phyloP scores from a whole-genome alignment of 2,329 filamentous ascomycete species.

The Dactylellina sp. region DNA sequence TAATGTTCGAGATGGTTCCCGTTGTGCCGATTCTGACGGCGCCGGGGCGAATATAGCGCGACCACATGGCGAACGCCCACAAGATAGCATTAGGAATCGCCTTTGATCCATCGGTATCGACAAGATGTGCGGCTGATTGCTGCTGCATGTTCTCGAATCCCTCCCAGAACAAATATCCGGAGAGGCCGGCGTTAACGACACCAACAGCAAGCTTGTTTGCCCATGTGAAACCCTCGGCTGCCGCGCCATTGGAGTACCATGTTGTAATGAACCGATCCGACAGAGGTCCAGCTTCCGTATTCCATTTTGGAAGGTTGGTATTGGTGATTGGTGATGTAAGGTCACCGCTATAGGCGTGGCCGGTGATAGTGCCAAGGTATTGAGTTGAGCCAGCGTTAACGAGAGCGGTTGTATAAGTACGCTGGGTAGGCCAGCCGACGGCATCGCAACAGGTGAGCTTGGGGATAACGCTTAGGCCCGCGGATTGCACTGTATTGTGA shows the following conservation, averaged over 20 bases:
- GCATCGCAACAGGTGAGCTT: slow-evolving; percentile 66
- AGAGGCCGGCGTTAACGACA: slow-evolving; percentile 67
- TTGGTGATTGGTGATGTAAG: slow-evolving; percentile 63
- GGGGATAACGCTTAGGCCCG: slow-evolving; percentile 62
- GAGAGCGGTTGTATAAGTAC: slow-evolving; percentile 63
- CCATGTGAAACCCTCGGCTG: slow-evolving; percentile 70
- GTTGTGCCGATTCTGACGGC: slow-evolving; percentile 63
- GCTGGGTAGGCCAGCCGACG: slow-evolving; percentile 65
- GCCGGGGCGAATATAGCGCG: slow-evolving; percentile 64
- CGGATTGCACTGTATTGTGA: slow-evolving; percentile 63
- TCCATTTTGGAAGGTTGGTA: slow-evolving; percentile 67
- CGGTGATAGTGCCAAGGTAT: slow-evolving; percentile 64
- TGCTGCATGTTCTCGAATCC: slow-evolving; percentile 64
- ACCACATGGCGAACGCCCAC: slow-evolving; percentile 65
- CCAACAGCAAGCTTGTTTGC: slow-evolving; percentile 69
- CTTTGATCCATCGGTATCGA: slow-evolving; percentile 60
- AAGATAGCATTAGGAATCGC: slow-evolving; percentile 63
- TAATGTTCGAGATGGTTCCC: slow-evolving; percentile 56
- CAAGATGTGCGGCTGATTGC: slow-evolving; percentile 61
- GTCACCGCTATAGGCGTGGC: slow-evolving; percentile 65
- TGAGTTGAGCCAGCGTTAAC: slow-evolving; percentile 63
- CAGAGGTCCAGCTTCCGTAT: slow-evolving; percentile 67
- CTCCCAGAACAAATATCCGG: slow-evolving; percentile 71
- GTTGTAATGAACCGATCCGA: slow-evolving; percentile 66
- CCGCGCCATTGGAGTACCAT: slow-evolving; percentile 67